Evolutionary conservation across 805 yeast species (phyloP).

Genomic region (Maudiozyma barnettii): DNA sequence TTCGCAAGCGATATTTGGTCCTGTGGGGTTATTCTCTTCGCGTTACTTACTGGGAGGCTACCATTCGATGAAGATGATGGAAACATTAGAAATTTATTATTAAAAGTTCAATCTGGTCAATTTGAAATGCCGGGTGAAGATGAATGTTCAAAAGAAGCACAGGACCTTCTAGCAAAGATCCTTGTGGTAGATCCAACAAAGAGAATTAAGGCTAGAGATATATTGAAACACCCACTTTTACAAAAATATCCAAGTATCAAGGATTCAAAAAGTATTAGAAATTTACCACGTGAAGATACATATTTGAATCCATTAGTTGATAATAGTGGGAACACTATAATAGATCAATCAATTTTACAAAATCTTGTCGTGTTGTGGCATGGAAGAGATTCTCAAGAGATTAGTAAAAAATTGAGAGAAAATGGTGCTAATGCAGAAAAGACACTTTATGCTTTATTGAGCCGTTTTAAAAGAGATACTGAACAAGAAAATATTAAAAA

Average conservation of each 20-base stretch:
- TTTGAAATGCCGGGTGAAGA: slow-evolving; percentile 72
- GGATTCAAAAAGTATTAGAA: slow-evolving; percentile 28
- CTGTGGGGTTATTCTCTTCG: slow-evolving; percentile 91
- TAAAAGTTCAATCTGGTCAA: slow-evolving; percentile 86
- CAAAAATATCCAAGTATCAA: slow-evolving; percentile 49
- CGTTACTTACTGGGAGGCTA: slow-evolving; percentile 84
- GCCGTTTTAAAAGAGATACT: slow-evolving; percentile 60
- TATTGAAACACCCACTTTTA: slow-evolving; percentile 72
- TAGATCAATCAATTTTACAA: slow-evolving; percentile 66
- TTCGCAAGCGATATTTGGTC: slow-evolving; percentile 98
- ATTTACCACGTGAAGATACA: slow-evolving; percentile 33
- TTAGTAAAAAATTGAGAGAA: slow-evolving; percentile 44
- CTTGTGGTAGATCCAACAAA: slow-evolving; percentile 70
- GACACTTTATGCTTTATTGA: slow-evolving; percentile 65
- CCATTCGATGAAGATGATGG: slow-evolving; percentile 87
- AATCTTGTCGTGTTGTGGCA: slow-evolving; percentile 75
- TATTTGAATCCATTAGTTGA: slow-evolving; percentile 31
- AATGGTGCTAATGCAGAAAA: slow-evolving; percentile 63
- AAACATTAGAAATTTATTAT: slow-evolving; percentile 72
- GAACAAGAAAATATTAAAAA: slow-evolving; percentile 24
- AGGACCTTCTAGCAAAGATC: slow-evolving; percentile 74
- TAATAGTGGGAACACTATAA: slow-evolving; percentile 29
- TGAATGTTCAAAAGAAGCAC: slow-evolving; percentile 74
- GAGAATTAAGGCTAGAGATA: slow-evolving; percentile 70
- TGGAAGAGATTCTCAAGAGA: slow-evolving; percentile 50